phyloP scores from a whole-genome alignment of 495 filamentous ascomycete genomes.

The Penicillium herquei region DNA sequence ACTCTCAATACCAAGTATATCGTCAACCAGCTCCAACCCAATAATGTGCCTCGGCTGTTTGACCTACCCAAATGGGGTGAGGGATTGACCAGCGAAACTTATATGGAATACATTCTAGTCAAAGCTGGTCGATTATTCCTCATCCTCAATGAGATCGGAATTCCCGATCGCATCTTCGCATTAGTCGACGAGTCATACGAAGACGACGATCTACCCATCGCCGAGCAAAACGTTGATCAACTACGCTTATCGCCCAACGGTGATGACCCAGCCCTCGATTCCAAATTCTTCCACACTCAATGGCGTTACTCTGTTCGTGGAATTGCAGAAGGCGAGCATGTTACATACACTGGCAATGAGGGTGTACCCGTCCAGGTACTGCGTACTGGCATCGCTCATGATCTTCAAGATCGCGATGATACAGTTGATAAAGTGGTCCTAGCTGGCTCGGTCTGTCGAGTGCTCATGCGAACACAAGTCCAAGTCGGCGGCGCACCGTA shows the following conservation, averaged over 20 bases:
- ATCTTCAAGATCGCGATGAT: constrained; percentile 47
- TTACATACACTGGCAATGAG: constrained; percentile 73
- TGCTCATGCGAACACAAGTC: constrained; percentile 71
- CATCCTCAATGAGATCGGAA: constrained; percentile 73
- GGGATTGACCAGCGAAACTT: constrained; percentile 83
- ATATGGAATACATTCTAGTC: constrained; percentile 87
- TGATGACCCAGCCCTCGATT: constrained; percentile 62
- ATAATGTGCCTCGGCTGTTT: constrained; percentile 65
- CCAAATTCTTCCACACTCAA: constrained; percentile 76
- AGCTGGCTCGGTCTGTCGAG: constrained; percentile 38
- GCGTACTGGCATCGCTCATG: constrained; percentile 44
- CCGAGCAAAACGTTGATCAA: constrained; percentile 65
- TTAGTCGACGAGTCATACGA: constrained; percentile 84
- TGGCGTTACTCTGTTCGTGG: constrained; percentile 76
- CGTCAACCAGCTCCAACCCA: constrained; percentile 60
- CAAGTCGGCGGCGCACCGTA: constrained; percentile 58
- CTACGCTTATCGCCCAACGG: constrained; percentile 58
- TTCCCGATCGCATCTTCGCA: constrained; percentile 82
- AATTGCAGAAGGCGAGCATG: constrained; percentile 66
- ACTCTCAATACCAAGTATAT: constrained; percentile 72
- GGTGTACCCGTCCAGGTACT: constrained; percentile 74
- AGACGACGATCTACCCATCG: constrained; percentile 82
- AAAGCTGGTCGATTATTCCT: constrained; percentile 79
- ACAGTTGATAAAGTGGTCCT: constrained; percentile 66
- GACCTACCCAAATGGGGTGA: constrained; percentile 77